Evolutionary conservation across 108 stramenopile genomes (phyloP).

Genomic region (Ochromonas danica): DNA sequence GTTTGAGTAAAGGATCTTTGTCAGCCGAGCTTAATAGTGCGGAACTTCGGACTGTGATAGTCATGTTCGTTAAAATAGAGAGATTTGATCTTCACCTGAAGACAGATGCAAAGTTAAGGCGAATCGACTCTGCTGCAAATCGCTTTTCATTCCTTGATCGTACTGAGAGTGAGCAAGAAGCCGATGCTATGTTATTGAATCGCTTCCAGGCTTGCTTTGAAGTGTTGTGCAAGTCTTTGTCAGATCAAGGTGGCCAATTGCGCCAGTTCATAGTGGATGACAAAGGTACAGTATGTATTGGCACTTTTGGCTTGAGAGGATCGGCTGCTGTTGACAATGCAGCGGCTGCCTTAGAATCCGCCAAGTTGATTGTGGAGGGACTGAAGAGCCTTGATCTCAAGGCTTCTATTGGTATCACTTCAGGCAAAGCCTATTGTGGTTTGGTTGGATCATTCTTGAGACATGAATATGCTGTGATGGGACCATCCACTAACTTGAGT

Average conservation of each 20-base stretch:
- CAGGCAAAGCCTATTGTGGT: constrained; percentile 63
- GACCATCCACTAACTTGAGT: constrained; percentile 62
- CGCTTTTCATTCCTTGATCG: not conserved
- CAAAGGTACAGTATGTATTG: constrained; percentile 66
- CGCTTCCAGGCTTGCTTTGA: not conserved
- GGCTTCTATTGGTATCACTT: constrained; percentile 61
- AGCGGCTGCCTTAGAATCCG: constrained; percentile 52
- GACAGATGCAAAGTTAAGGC: not conserved
- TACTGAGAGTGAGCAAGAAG: not conserved
- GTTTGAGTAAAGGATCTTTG: too few relatives aligned
- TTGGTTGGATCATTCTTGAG: constrained; percentile 56
- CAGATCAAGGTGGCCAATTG: constrained; percentile 49
- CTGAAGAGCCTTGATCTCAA: constrained; percentile 51
- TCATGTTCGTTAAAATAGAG: constrained; percentile 55
- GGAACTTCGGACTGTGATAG: constrained; percentile 50
- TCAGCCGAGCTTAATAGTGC: too few relatives aligned
- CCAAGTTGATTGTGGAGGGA: constrained; percentile 42
- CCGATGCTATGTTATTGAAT: not conserved
- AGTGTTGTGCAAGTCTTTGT: constrained; percentile 51
- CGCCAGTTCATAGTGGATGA: constrained; percentile 68
- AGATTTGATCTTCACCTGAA: not conserved
- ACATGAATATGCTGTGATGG: constrained; percentile 63
- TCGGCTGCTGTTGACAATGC: constrained; percentile 56
- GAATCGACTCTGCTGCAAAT: not conserved
- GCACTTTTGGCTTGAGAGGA: constrained; percentile 63